Evolutionary conservation across 495 filamentous ascomycete species (phyloP).

Genomic region (Hypoxylon crocopeplum): DNA sequence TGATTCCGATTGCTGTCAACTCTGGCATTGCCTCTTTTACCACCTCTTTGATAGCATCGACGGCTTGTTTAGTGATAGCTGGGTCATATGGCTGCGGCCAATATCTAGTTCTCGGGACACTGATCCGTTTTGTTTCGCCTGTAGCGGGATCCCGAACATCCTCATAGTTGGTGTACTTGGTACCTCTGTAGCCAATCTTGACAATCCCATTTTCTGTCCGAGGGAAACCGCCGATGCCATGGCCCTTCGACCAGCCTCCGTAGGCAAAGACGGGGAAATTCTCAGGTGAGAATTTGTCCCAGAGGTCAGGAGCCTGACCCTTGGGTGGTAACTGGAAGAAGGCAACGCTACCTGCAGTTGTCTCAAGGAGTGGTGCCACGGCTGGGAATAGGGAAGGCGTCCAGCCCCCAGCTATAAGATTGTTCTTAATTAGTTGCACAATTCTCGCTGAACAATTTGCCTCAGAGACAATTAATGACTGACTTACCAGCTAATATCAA

Average conservation of each 20-base stretch:
- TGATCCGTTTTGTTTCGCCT: slow-evolving; percentile 32
- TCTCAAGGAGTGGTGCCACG: slow-evolving; percentile 45
- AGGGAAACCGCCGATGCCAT: slow-evolving; percentile 47
- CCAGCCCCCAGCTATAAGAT: slow-evolving; percentile 31
- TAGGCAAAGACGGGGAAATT: slow-evolving; percentile 39
- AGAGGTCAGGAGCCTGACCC: slow-evolving; percentile 33
- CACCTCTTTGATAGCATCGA: slow-evolving; percentile 38
- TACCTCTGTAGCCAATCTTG: slow-evolving; percentile 53
- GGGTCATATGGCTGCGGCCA: slow-evolving; percentile 34
- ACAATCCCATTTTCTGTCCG: slow-evolving; percentile 40
- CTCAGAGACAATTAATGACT: too few relatives aligned
- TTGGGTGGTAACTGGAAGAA: slow-evolving; percentile 40
- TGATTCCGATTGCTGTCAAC: slow-evolving; percentile 39
- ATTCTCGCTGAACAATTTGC: too few relatives aligned
- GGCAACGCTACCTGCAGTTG: slow-evolving; percentile 47
- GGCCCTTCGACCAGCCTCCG: slow-evolving; percentile 32
- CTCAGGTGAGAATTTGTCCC: slow-evolving; percentile 37
- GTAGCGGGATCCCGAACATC: slow-evolving; percentile 6
- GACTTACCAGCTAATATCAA: too few relatives aligned
- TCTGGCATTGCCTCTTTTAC: slow-evolving; percentile 44
- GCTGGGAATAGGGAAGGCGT: slow-evolving; percentile 36
- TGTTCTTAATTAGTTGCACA: background rate
- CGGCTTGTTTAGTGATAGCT: slow-evolving; percentile 21
- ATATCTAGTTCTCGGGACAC: slow-evolving; percentile 42
- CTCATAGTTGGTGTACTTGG: slow-evolving; percentile 46